phyloP scores from a whole-genome alignment of 495 filamentous ascomycete genomes.

The Ramalina intermedia region DNA sequence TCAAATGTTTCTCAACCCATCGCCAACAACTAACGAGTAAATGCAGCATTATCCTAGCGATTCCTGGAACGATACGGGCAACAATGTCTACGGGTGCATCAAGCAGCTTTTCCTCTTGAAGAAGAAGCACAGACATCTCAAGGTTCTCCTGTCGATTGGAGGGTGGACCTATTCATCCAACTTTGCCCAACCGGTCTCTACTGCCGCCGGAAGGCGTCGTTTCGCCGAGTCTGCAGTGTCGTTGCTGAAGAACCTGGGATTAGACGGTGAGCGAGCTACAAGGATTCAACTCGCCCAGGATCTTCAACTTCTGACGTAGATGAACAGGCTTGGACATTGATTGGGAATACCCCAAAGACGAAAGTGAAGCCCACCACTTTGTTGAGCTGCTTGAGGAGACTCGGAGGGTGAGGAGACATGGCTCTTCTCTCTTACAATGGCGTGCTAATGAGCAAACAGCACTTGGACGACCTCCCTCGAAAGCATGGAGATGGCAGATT shows the following conservation, averaged over 20 bases:
- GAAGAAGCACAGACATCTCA: slow-evolving; percentile 72
- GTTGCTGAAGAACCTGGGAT: slow-evolving; percentile 12
- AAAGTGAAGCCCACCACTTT: slow-evolving; percentile 48
- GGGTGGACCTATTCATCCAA: slow-evolving; percentile 93
- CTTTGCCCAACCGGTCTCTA: slow-evolving; percentile 54
- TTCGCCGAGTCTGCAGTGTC: slow-evolving; percentile 15
- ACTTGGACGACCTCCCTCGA: slow-evolving; percentile 44
- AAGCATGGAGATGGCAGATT: slow-evolving; percentile 39
- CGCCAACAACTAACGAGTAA: slow-evolving; percentile 10
- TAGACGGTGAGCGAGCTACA: slow-evolving; percentile 11
- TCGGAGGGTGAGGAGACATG: slow-evolving; percentile 15
- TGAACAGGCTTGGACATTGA: slow-evolving; percentile 43
- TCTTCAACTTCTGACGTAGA: not conserved
- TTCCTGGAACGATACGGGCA: slow-evolving; percentile 50
- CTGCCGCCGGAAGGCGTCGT: slow-evolving; percentile 5
- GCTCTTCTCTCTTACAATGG: not conserved
- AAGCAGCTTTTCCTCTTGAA: slow-evolving; percentile 93
- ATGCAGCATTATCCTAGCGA: slow-evolving; percentile 64
- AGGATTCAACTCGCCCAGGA: not conserved
- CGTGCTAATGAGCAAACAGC: slow-evolving; percentile 13
- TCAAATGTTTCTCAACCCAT: not conserved
- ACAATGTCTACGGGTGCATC: slow-evolving; percentile 73
- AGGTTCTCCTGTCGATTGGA: slow-evolving; percentile 84
- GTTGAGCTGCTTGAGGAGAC: slow-evolving; percentile 55
- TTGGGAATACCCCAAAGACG: slow-evolving; percentile 40